phyloP scores from a whole-genome alignment of 1,284 basidiomycete species.

The Ceratobasidium sp. region DNA sequence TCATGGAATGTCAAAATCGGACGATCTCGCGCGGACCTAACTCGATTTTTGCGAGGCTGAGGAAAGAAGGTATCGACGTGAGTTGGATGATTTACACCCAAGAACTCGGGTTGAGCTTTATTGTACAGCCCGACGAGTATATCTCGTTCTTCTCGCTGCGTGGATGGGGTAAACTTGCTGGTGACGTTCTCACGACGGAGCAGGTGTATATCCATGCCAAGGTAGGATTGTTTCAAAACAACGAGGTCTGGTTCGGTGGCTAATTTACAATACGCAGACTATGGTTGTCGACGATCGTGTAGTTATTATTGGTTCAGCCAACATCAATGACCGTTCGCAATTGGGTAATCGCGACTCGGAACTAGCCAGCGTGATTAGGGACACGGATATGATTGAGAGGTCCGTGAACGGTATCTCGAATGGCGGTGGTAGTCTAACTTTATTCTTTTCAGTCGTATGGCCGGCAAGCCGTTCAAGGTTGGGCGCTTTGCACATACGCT shows the following conservation, averaged over 20 bases:
- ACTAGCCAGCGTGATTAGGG: conserved; percentile 90
- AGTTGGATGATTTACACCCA: conserved; percentile 53
- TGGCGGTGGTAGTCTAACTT: neutral
- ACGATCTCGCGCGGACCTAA: conserved; percentile 90
- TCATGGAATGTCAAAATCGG: conserved; percentile 92
- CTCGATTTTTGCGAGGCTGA: conserved; percentile 90
- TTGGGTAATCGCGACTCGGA: conserved; percentile 98
- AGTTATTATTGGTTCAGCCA: conserved; percentile 98
- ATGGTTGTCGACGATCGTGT: conserved; percentile 97
- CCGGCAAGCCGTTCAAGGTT: conserved; percentile 93
- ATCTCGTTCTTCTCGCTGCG: conserved; percentile 93
- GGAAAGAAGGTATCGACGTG: conserved; percentile 90
- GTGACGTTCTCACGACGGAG: conserved; percentile 89
- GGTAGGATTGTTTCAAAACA: conserved; percentile 53
- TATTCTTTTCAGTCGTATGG: conserved; percentile 70
- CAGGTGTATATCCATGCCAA: conserved; percentile 92
- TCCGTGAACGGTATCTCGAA: conserved; percentile 56
- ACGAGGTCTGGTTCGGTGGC: neutral
- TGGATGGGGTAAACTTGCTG: conserved; percentile 93
- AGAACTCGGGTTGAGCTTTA: neutral
- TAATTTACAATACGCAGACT: conserved; percentile 57
- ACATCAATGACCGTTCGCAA: conserved; percentile 98
- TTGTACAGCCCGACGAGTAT: conserved; percentile 86
- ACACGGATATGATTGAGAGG: conserved; percentile 97
- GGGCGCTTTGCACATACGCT: conserved; percentile 97